Evolutionary conservation across 2,329 filamentous ascomycete genomes (phyloP).

Genomic region (Penicillium sp.): DNA sequence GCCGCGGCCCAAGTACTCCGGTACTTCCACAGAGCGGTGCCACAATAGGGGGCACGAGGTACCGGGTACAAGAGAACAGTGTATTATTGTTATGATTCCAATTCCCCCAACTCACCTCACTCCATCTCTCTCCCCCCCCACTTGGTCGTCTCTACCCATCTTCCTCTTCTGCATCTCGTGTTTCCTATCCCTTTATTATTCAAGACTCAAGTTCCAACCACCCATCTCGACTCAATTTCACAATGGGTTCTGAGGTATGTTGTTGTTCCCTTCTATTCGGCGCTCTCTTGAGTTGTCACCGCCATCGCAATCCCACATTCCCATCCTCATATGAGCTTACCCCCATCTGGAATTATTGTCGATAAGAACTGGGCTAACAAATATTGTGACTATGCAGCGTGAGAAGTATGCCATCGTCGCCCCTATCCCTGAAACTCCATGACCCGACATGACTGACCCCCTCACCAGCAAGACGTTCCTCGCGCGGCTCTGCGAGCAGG

Average conservation of each 20-base stretch:
- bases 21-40: slow-evolving; percentile 7
- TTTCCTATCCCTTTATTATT: slow-evolving; percentile 12
- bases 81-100: slow-evolving; percentile 20
- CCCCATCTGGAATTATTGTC: slow-evolving; percentile 18
- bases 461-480: slow-evolving; percentile 93
- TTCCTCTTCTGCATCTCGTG: slow-evolving; percentile 22
- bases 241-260: slow-evolving; percentile 64
- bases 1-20: slow-evolving; percentile 8
- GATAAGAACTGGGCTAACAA: slow-evolving; percentile 40
- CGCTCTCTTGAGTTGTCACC: slow-evolving; percentile 32
- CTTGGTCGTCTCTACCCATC: slow-evolving; percentile 22
- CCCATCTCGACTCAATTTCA: slow-evolving; percentile 31
- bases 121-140: slow-evolving; percentile 21
- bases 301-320: slow-evolving; percentile 22
- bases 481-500: slow-evolving; percentile 99
- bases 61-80: slow-evolving; percentile 10
- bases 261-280: slow-evolving; percentile 36
- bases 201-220: slow-evolving; percentile 48
- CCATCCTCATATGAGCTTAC: slow-evolving; percentile 8
- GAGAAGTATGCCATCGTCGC: slow-evolving; percentile 59
- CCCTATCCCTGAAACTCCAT: slow-evolving; percentile 9
- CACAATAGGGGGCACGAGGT: slow-evolving; percentile 5
- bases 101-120: slow-evolving; percentile 16
- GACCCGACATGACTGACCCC: slow-evolving; percentile 36
- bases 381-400: slow-evolving; percentile 52